These are phyloP conservation scores for Wickerhamiella vanderwaltii DNA, from an alignment of 805 yeast species.

Conservation along the genomic window DNA sequence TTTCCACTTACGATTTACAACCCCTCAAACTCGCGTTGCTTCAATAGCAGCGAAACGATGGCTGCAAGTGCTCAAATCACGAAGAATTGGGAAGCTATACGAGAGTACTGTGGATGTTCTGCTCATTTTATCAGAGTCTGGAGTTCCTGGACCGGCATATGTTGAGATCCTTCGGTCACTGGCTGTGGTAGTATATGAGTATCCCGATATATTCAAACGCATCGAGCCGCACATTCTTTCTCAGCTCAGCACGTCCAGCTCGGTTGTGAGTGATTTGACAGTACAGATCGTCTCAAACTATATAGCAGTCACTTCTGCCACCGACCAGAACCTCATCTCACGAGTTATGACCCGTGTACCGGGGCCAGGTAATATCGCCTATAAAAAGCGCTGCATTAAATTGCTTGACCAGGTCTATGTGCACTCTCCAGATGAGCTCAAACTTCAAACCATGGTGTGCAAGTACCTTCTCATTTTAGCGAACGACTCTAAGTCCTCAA, in stretches of 20 bases:
- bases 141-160: conserved; percentile 8
- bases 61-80: conserved; percentile 3
- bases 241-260: conserved; percentile 5
- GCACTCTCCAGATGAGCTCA: background rate
- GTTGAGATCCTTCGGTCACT: conserved; percentile 12
- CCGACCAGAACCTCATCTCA: background rate
- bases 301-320: conserved; percentile 1
- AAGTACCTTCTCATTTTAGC: conserved; percentile 8
- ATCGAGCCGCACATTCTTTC: conserved; percentile 3
- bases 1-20: conserved; percentile 7
- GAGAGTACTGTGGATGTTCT: conserved; percentile 11
- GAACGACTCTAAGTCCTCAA: conserved; percentile 7
- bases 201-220: conserved; percentile 9
- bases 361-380: conserved; percentile 9
- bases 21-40: background rate
- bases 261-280: conserved; percentile 11
- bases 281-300: conserved; percentile 9
- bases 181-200: conserved; percentile 6
- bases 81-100: conserved; percentile 10
- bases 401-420: background rate
- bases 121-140: conserved; percentile 8
- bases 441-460: conserved; percentile 8
- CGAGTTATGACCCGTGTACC: background rate
- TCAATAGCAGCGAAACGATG: conserved; percentile 4
- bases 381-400: conserved; percentile 12